Conservation (phyloP, 768 basidiomycete species). For the Pleurotus ostreatus region DNA sequence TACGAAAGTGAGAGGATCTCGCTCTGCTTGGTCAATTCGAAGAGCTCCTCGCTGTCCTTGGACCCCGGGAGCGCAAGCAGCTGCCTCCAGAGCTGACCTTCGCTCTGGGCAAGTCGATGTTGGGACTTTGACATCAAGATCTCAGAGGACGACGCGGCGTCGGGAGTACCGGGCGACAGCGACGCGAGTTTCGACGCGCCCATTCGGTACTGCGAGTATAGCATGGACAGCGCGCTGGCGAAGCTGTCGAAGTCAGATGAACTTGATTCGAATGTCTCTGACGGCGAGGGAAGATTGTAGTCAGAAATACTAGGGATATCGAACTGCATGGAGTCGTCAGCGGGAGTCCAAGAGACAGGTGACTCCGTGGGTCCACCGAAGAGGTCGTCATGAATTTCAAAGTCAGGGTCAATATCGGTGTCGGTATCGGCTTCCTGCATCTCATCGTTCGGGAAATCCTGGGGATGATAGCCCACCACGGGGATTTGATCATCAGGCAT, state of each 20-base stretch:
- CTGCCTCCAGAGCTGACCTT: slow-evolving; percentile 56
- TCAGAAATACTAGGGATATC: too few relatives aligned
- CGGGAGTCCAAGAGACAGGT: too few relatives aligned
- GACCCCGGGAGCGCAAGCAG: slow-evolving; percentile 19
- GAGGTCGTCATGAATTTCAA: too few relatives aligned
- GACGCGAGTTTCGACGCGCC: slow-evolving; percentile 41
- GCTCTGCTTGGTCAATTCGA: slow-evolving; percentile 47
- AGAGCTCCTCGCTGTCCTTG: slow-evolving; percentile 13
- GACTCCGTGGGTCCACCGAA: too few relatives aligned
- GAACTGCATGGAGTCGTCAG: too few relatives aligned
- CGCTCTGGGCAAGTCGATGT: slow-evolving; percentile 52
- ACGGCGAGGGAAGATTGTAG: neutral
- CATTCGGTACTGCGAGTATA: slow-evolving; percentile 48
- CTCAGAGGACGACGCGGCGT: slow-evolving; percentile 11
- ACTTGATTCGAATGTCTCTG: slow-evolving; percentile 6
- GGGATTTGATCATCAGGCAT: neutral
- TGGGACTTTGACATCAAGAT: slow-evolving; percentile 56
- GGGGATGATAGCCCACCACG: neutral
- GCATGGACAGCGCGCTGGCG: slow-evolving; percentile 31
- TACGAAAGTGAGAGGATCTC: slow-evolving; percentile 60
- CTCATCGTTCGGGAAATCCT: neutral
- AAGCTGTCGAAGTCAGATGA: slow-evolving; percentile 22
- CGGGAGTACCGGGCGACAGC: slow-evolving; percentile 28
- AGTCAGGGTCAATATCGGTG: too few relatives aligned
- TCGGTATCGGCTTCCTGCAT: too few relatives aligned